These are phyloP conservation scores for Puccinia polysora DNA, from an alignment of 1,284 basidiomycete species.

Conservation along the genomic window DNA sequence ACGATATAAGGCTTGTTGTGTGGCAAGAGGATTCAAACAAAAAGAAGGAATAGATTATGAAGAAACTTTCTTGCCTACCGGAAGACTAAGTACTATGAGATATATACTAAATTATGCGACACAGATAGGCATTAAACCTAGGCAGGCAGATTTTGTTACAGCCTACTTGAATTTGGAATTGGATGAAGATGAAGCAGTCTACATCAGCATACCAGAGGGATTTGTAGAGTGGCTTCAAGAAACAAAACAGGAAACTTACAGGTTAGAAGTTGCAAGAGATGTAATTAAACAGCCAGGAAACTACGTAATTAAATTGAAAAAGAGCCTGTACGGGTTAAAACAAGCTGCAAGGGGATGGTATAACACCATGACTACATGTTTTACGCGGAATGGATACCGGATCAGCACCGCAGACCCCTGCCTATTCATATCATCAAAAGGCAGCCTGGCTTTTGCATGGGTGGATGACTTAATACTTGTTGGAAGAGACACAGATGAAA, in stretches of 20 bases:
- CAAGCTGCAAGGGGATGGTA: slow-evolving; percentile 34
- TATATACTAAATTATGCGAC: not conserved
- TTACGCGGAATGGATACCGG: slow-evolving; percentile 17
- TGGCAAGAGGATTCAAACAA: slow-evolving; percentile 9
- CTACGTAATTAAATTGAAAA: slow-evolving; percentile 6
- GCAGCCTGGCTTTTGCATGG: too few relatives aligned
- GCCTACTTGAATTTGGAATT: not conserved
- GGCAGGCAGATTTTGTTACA: not conserved
- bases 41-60: too few relatives aligned
- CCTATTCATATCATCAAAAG: too few relatives aligned
- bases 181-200: not conserved
- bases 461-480: too few relatives aligned
- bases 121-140: not conserved
- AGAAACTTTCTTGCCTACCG: slow-evolving; percentile 6
- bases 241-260: slow-evolving; percentile 4
- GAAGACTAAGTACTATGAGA: not conserved
- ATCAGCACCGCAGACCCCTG: slow-evolving; percentile 19
- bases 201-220: not conserved
- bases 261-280: too few relatives aligned
- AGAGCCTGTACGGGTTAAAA: slow-evolving; percentile 28
- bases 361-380: not conserved
- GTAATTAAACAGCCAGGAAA: not conserved
- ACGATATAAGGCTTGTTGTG: not conserved
- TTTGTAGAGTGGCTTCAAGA: slow-evolving; percentile 11
- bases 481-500: too few relatives aligned